Base-by-base conservation (phyloP, 176 grass and related monocot species). In the Stipa capillata region DNA sequence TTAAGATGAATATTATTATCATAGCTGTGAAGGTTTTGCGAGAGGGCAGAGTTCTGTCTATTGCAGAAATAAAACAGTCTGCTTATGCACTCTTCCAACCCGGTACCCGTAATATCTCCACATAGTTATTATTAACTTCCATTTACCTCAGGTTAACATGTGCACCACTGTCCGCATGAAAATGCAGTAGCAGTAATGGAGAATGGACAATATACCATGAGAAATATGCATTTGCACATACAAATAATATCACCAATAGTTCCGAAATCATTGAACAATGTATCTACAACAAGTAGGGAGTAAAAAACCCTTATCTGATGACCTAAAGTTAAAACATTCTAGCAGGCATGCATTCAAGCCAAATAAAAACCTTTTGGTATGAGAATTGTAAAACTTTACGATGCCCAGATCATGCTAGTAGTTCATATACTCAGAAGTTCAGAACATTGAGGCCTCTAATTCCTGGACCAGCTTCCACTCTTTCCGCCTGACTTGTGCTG, bases 401-500 rank as follows among this genome's bases (percentile, higher is more conserved):
- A 76, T 20, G 23, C 24, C n/a, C n/a, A n/a, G n/a, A n/a, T n/a
- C 71, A 76, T 68, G 24, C 17, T 34, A 52, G 18, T 31, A 35
- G n/a, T 32, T 69, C 50, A 50, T 34, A 44, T 55, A 4, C 70
- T 45, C 24, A 76, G 31, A 61, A 47, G 17, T n/a, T n/a, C n/a
- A 76, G 65, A 12, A 37, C n/a, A 28, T 20, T 66, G 28, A 84
- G 89, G 32, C 79, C 28, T 76, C 69, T 85, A 72, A 44, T 59
- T 82, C 54, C 84, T 82, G 15, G 92, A 93, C 96, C 92, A 99
- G 40, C 8, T 44, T 68, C 92, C 90, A 83, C 92, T 91, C 85
- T 95, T 99, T 44, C 96, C 96, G 18, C 96, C 96, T 42, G 81
- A 87, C 28, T 99, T 99, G 20, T 82, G 87, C 50, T 89, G 85